A percentile compares a stretch with the other conserved stretches of the same genome.
phyloP scores from a whole-genome alignment of 2,329 filamentous ascomycete genomes.

The Talaromyces sp. region DNA sequence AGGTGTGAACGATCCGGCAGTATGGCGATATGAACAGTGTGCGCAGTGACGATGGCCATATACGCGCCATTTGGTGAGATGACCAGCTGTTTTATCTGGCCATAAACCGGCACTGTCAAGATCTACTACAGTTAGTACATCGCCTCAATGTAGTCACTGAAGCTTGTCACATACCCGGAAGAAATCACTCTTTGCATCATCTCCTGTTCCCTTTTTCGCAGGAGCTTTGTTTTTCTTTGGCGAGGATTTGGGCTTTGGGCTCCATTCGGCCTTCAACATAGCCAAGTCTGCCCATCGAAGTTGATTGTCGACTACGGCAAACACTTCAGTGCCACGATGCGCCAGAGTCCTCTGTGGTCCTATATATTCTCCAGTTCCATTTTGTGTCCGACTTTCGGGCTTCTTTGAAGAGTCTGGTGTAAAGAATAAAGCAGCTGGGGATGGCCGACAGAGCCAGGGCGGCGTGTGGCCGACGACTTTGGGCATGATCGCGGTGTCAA shows the following conservation, averaged over 20 bases:
- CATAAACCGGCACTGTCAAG: slow-evolving; percentile 73
- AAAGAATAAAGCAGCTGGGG: slow-evolving; percentile 78
- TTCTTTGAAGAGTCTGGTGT: slow-evolving; percentile 50
- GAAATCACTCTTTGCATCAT: slow-evolving; percentile 35
- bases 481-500: slow-evolving; percentile 62
- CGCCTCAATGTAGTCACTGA: slow-evolving; percentile 1
- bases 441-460: slow-evolving; percentile 77
- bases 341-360: slow-evolving; percentile 66
- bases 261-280: slow-evolving; percentile 67
- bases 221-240: slow-evolving; percentile 27
- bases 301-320: slow-evolving; percentile 83
- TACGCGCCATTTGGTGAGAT: slow-evolving; percentile 80
- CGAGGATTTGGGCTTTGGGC: slow-evolving; percentile 37
- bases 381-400: slow-evolving; percentile 29
- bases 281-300: slow-evolving; percentile 87
- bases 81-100: slow-evolving; percentile 79
- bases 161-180: slow-evolving; percentile 30
- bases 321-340: slow-evolving; percentile 79
- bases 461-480: slow-evolving; percentile 84
- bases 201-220: slow-evolving; percentile 26
- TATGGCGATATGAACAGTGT: slow-evolving; percentile 85
- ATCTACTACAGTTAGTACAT: slow-evolving; percentile 50
- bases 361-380: slow-evolving; percentile 27
- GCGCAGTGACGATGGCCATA: slow-evolving; percentile 79
- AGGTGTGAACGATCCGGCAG: slow-evolving; percentile 79